Base-by-base conservation (phyloP, 2,329 filamentous ascomycete genomes). In the Epichloe scottii region DNA sequence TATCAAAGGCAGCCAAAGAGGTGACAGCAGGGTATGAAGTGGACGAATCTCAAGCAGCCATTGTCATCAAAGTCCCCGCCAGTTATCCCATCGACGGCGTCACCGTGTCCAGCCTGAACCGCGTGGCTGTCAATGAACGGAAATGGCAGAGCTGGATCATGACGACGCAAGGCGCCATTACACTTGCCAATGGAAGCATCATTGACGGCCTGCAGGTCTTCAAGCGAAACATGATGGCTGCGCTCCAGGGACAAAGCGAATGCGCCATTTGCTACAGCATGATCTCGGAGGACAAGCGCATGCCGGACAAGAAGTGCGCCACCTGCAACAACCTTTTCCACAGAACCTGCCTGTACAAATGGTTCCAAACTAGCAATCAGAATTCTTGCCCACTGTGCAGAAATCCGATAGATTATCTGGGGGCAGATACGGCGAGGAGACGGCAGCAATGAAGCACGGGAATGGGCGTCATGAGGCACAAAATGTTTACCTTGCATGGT, bases 251-350 rank as follows among this genome's bases (percentile, higher is more conserved):
- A 37, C 90, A 97, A 68, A 87, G 79, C 19, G 93, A 98, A 67
- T 98, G 93, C 63, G 89, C 93, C 10, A 97, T 97, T 63, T 97
- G 91, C 73, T 97, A 97, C 71, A 89, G 84, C 53, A 89, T 98
- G 62, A 88, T 98, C 56, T 88, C 88, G 17, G 81, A 80, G 7
- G 90, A 96, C 66, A 87, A 87, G 73, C 85, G 86, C 67, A 81
- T 95, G 66, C 93, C 93, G 0, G 91, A 93, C 66, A 97, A 97
- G 75, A 77, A 81, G 50, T 98, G 93, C 66, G 75, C 78, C 45
- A 97, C 91, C 1, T 98, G 93, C 76, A 91, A 89, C 74, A 91
- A 98, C 68, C 72, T 87, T 49, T 98, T 97, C 73, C 93, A 98
- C 68, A 79, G 84, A 1, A 79, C 80, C 2, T 98, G 93, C 70